phyloP scores from a whole-genome alignment of 805 yeast genomes.

The Kodamaea sagamina region DNA sequence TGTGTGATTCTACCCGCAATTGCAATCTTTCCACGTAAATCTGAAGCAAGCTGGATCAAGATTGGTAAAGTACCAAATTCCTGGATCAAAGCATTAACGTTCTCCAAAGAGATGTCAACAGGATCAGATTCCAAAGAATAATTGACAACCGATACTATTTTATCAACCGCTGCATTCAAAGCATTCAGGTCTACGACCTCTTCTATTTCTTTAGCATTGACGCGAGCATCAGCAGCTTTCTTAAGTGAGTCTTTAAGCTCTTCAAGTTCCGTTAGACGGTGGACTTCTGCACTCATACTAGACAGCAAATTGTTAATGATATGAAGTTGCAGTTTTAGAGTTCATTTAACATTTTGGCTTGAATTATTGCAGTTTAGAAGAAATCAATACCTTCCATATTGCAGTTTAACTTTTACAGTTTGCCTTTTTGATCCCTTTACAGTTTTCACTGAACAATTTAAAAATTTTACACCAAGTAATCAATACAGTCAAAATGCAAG shows the following conservation, averaged over 20 bases:
- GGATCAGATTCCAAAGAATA: constrained; percentile 8
- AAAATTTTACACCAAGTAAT: constrained; percentile 7
- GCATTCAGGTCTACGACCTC: constrained; percentile 2
- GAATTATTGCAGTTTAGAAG: neutral
- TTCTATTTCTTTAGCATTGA: neutral
- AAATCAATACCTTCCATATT: neutral
- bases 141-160: constrained; percentile 8
- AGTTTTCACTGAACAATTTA: neutral
- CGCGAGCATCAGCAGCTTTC: constrained; percentile 19
- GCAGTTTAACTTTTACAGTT: constrained; percentile 2
- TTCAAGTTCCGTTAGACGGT: constrained; percentile 22
- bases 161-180: constrained; percentile 6
- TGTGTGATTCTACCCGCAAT: neutral
- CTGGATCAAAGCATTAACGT: constrained; percentile 14
- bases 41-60: constrained; percentile 11
- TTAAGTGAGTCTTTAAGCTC: constrained; percentile 15
- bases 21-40: constrained; percentile 9
- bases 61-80: constrained; percentile 17
- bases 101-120: constrained; percentile 7
- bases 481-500: constrained; percentile 36
- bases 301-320: neutral
- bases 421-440: neutral
- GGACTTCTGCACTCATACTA: constrained; percentile 4
- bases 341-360: no score
- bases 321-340: no score